Base-by-base conservation (phyloP, 2,329 filamentous ascomycete species). In the Dichotomopilus funicola region DNA sequence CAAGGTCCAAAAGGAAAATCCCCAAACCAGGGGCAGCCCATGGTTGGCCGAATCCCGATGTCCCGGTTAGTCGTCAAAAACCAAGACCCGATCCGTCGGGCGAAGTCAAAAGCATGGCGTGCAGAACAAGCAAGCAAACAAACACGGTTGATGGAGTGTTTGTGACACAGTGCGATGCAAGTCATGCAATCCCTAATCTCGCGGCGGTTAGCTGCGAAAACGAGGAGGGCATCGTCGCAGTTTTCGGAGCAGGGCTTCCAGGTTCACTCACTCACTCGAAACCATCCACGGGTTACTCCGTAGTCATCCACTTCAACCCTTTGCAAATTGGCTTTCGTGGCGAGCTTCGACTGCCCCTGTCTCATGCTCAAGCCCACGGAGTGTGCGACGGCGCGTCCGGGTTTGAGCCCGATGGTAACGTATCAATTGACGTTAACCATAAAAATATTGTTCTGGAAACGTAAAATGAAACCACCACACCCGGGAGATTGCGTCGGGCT, bases 241-340 rank as follows among this genome's bases (percentile, higher is more conserved):
- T 13, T 33, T 52, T 12, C 11, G 10, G 11, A 6, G 13, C 6
- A n/a, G 11, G 51, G 42, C 44, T 9, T 8, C 11, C 31, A 9
- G 42, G 27, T 11, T 48, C 41, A 27, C 19, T 42, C 12, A 2
- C 12, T 46, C 3, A 5, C 19, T n/a, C 40, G 40, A 12, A n/a
- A n/a, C 10, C 33, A 27, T 27, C 19, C 19, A 27, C 19, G 3
- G 19, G 19, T 27, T 27, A 27, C 19, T 27, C 48, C 27, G 35
- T 19, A 36, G 27, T 37, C 51, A 49, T 53, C 51, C 42, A 51
- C 41, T 45, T 57, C 51, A 55, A 62, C 59, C 59, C 54, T 59
- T 58, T 44, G 37, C 49, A 61, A 55, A 61, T 61, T 61, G 44
- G 35, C 19, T 27, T 27, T 27, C 19, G 19, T 27, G 19, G 19